Percentiles rank a stretch among this genome's conserved stretches.
Evolutionary conservation across 108 stramenopile species (phyloP).

Genomic region (Cylindrotheca closterium): DNA sequence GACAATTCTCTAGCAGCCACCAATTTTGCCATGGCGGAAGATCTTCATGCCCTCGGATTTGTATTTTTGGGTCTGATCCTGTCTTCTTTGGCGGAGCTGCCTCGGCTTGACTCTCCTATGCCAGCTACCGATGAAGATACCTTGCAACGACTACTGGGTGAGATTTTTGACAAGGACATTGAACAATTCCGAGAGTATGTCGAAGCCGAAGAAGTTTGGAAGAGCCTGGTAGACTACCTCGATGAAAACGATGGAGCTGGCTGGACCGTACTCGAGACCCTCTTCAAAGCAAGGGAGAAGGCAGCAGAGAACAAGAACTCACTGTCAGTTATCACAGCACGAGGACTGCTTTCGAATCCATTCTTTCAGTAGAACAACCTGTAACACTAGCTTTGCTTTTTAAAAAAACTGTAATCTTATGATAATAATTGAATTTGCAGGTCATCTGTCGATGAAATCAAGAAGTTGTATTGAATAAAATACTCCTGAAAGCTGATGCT

Average conservation of each 20-base stretch:
- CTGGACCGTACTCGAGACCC: constrained; percentile 65
- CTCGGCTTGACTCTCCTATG: constrained; percentile 42
- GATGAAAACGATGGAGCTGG: constrained; percentile 76
- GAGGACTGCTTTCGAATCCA: constrained; percentile 52
- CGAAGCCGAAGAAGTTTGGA: constrained; percentile 78
- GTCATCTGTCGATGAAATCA: no score
- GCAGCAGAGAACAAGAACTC: constrained; percentile 42
- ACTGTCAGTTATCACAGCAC: constrained; percentile 41
- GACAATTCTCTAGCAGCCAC: constrained; percentile 28
- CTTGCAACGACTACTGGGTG: constrained; percentile 66
- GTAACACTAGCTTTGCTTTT: no score
- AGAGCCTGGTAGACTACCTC: constrained; percentile 54
- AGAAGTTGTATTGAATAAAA: background rate
- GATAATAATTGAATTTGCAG: background rate
- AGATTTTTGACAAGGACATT: constrained; percentile 83
- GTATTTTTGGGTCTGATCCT: constrained; percentile 73
- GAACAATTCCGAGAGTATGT: constrained; percentile 78
- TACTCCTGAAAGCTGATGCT: no score
- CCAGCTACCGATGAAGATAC: constrained; percentile 84
- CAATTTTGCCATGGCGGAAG: constrained; percentile 80
- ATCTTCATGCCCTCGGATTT: constrained; percentile 84
- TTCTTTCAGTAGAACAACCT: constrained; percentile 48
- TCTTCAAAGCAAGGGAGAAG: constrained; percentile 70
- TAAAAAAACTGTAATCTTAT: background rate
- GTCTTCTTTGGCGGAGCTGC: constrained; percentile 64